Evolutionary conservation across 202 grass and related monocot species (phyloP).

Genomic region (Setaria viridis): DNA sequence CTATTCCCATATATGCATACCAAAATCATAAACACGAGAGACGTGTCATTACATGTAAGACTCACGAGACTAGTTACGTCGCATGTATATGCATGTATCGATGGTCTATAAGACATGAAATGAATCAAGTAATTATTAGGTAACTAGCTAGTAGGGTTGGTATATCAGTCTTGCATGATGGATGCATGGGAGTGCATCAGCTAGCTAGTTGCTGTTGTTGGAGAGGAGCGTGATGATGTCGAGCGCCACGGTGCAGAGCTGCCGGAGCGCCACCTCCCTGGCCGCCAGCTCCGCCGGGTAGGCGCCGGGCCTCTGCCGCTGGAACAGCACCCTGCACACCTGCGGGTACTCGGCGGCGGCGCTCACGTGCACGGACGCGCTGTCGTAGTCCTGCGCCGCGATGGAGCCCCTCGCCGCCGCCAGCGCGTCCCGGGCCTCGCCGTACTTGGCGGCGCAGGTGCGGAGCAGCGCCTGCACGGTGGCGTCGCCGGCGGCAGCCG

Average conservation of each 20-base stretch:
- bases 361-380: conserved; percentile 73
- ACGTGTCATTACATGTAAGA: too few relatives aligned
- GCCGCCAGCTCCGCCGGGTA: conserved; percentile 68
- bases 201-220: neutral
- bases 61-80: too few relatives aligned
- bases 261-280: conserved; percentile 56
- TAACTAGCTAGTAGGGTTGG: neutral
- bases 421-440: conserved; percentile 58
- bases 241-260: conserved; percentile 74
- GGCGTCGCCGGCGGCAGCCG: neutral
- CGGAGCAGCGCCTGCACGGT: conserved; percentile 52
- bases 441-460: conserved; percentile 67
- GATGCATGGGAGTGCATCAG: neutral
- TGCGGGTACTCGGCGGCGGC: conserved; percentile 84
- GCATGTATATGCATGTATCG: too few relatives aligned
- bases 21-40: too few relatives aligned
- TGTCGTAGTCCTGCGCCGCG: conserved; percentile 62
- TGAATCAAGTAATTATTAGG: too few relatives aligned
- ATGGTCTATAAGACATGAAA: too few relatives aligned
- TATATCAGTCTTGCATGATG: neutral
- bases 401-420: conserved; percentile 55
- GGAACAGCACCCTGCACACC: conserved; percentile 74
- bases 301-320: conserved; percentile 42
- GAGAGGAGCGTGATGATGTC: conserved; percentile 82
- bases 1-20: too few relatives aligned